Percentiles rank a stretch among this genome's conserved stretches.
Evolutionary conservation across 2,329 filamentous ascomycete species (phyloP).

Genomic region (Clonostachys rhizophaga): DNA sequence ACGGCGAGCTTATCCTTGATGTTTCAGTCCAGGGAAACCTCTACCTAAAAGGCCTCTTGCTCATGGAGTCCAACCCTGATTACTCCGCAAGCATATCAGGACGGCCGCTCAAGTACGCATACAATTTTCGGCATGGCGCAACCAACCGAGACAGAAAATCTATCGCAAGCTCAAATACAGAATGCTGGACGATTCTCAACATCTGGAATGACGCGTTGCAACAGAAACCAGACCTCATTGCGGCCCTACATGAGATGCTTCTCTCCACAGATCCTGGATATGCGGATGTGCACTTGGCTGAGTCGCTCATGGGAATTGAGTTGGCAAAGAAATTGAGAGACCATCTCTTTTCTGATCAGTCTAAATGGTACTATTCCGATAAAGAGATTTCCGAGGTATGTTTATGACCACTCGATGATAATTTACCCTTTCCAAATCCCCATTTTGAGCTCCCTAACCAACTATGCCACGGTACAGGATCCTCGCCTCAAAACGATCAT

Average conservation of each 20-base stretch:
- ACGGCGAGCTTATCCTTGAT: not conserved
- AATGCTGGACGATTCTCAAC: not conserved
- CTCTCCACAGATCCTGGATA: not conserved
- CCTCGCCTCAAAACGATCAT: too few relatives aligned
- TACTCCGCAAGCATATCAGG: not conserved
- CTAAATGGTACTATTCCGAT: too few relatives aligned
- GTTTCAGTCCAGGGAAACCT: not conserved
- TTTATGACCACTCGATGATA: too few relatives aligned
- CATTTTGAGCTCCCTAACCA: too few relatives aligned
- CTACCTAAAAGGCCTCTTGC: not conserved
- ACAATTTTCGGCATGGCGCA: not conserved
- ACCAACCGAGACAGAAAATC: not conserved
- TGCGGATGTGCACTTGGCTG: not conserved
- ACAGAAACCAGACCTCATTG: not conserved
- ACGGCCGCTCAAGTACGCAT: not conserved
- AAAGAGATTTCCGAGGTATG: too few relatives aligned
- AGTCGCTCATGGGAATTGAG: too few relatives aligned
- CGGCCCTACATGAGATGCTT: not conserved
- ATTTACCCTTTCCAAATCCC: too few relatives aligned
- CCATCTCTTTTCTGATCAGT: too few relatives aligned
- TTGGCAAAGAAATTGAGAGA: too few relatives aligned
- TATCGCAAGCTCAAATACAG: not conserved
- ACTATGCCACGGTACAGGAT: too few relatives aligned
- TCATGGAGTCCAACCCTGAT: not conserved
- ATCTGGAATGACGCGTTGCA: not conserved